These are phyloP conservation scores for Mycena rosella DNA, from an alignment of 768 basidiomycete species.

Conservation along the genomic window DNA sequence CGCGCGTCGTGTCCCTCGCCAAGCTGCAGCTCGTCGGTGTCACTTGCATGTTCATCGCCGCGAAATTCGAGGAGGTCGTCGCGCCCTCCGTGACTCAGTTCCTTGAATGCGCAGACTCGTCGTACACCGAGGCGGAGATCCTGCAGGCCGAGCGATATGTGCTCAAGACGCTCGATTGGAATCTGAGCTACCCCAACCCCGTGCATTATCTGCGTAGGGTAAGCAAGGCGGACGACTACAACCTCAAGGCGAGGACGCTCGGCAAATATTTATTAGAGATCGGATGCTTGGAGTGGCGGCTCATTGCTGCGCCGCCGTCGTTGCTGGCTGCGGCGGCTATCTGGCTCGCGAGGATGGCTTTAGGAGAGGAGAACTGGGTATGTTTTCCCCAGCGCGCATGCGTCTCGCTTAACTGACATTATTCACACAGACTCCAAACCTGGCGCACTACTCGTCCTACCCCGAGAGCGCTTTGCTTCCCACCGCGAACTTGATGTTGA, in stretches of 20 bases:
- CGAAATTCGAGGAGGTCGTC: conserved; percentile 97
- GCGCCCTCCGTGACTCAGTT: conserved; percentile 94
- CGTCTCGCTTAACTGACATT: conserved; percentile 13
- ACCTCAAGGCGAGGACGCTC: conserved; percentile 90
- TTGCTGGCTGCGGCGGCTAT: conserved; percentile 90
- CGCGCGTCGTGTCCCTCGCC: conserved; percentile 85
- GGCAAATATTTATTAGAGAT: conserved; percentile 97
- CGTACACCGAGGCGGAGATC: conserved; percentile 86
- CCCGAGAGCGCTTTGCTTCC: conserved; percentile 86
- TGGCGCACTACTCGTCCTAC: conserved; percentile 96
- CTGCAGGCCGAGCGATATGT: conserved; percentile 87
- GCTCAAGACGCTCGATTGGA: conserved; percentile 93
- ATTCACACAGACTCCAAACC: conserved; percentile 73
- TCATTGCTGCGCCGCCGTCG: conserved; percentile 87
- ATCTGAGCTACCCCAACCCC: conserved; percentile 93
- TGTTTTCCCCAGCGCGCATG: conserved; percentile 43
- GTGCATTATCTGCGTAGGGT: conserved; percentile 93
- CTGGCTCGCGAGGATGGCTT: conserved; percentile 88
- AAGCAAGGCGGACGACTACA: conserved; percentile 97
- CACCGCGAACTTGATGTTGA: conserved; percentile 92
- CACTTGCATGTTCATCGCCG: conserved; percentile 92
- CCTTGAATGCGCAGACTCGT: conserved; percentile 85
- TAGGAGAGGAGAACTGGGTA: conserved; percentile 92
- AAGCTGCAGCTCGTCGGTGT: conserved; percentile 97
- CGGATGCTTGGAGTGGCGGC: conserved; percentile 85